Evolutionary conservation across 148 eudicot species (phyloP).

Genomic region (Amaranthus palmeri): DNA sequence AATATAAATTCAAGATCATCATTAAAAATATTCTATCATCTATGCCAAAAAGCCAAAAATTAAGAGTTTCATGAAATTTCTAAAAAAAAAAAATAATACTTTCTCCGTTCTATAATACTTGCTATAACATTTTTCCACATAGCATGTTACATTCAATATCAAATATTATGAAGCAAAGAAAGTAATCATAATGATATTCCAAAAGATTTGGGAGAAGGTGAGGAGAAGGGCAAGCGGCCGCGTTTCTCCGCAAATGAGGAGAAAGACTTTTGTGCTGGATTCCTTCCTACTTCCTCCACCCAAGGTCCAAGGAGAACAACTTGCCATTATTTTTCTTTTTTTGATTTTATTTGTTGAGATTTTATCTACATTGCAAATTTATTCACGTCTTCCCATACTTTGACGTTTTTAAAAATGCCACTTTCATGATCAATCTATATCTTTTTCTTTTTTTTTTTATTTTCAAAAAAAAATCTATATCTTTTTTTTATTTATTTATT

Average conservation of each 20-base stretch:
- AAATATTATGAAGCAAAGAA: neutral
- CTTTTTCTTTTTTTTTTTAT: neutral
- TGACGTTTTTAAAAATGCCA: constrained; percentile 10
- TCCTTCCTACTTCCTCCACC: constrained; percentile 15
- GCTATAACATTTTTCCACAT: too few species aligned
- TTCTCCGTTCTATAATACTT: too few species aligned
- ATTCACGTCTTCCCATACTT: constrained; percentile 10
- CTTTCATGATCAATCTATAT: constrained; percentile 1
- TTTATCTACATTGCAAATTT: neutral
- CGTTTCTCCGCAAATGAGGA: constrained; percentile 37
- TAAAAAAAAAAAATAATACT: neutral
- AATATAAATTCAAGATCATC: too few species aligned
- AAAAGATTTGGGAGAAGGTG: constrained; percentile 23
- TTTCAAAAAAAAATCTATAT: neutral
- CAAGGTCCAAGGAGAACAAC: neutral
- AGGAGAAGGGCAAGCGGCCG: constrained; percentile 23
- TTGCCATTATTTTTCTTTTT: neutral
- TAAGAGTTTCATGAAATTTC: neutral
- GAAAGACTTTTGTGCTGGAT: constrained; percentile 21
- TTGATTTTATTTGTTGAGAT: neutral
- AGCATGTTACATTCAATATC: too few species aligned
- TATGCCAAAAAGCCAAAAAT: too few species aligned
- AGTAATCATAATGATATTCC: constrained; percentile 23
- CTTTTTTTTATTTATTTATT: neutral
- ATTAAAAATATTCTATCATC: too few species aligned